phyloP scores from a whole-genome alignment of 441 rosid species.

The Manihot esculenta region DNA sequence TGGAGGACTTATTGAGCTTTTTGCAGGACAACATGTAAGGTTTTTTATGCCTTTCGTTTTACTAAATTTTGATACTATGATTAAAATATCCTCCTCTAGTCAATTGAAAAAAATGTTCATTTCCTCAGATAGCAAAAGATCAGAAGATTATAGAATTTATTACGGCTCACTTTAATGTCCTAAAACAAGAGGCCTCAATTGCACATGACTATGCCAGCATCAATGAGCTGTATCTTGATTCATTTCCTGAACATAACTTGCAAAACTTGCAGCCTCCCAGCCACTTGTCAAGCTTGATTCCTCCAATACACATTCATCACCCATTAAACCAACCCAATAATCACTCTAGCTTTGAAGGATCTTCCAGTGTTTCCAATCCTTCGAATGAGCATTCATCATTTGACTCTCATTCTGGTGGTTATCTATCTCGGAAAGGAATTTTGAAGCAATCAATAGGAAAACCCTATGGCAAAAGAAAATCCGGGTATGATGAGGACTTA shows the following conservation, averaged over 20 bases:
- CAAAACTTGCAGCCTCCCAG: constrained; percentile 27
- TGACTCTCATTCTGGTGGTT: constrained; percentile 26
- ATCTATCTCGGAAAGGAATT: constrained; percentile 24
- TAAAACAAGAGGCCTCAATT: constrained; percentile 29
- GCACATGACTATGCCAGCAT: constrained; percentile 23
- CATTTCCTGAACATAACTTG: constrained; percentile 31
- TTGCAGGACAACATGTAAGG: constrained; percentile 55
- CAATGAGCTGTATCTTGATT: constrained; percentile 22
- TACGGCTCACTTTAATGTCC: constrained; percentile 37
- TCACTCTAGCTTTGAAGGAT: constrained; percentile 44
- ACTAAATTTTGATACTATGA: neutral
- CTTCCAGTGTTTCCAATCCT: constrained; percentile 48
- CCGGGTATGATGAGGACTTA: constrained; percentile 10
- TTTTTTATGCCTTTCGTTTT: constrained; percentile 10
- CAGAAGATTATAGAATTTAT: constrained; percentile 49
- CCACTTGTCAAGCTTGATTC: constrained; percentile 28
- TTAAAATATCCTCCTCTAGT: constrained; percentile 9
- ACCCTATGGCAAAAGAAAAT: constrained; percentile 24
- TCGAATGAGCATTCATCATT: constrained; percentile 38
- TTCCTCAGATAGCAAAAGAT: constrained; percentile 58
- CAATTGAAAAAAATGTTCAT: constrained; percentile 3
- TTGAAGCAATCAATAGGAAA: constrained; percentile 27
- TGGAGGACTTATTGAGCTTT: constrained; percentile 81
- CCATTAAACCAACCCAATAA: constrained; percentile 21
- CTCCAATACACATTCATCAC: constrained; percentile 27